These are phyloP conservation scores for Torrubiella hemipterigena DNA, from an alignment of 2,329 filamentous ascomycete species.

Conservation along the genomic window DNA sequence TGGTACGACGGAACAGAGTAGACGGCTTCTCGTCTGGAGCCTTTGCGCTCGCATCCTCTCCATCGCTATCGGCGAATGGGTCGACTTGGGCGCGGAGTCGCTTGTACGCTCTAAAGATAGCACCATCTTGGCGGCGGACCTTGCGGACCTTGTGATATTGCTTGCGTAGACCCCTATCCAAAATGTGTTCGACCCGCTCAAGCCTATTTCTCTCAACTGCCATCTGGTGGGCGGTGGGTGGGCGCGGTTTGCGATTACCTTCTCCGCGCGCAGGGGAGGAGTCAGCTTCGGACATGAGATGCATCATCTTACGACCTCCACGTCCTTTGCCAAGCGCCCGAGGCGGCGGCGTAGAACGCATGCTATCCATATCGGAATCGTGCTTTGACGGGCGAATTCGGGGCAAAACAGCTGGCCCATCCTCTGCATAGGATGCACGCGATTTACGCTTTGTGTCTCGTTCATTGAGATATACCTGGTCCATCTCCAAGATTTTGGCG, in stretches of 20 bases:
- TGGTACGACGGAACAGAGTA: slow-evolving; percentile 38
- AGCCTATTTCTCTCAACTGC: slow-evolving; percentile 70
- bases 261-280: slow-evolving; percentile 46
- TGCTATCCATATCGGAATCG: slow-evolving; percentile 34
- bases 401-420: slow-evolving; percentile 47
- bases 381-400: slow-evolving; percentile 52
- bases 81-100: slow-evolving; percentile 46
- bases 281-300: slow-evolving; percentile 47
- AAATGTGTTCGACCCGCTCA: slow-evolving; percentile 69
- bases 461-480: slow-evolving; percentile 56
- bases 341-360: slow-evolving; percentile 29
- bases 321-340: slow-evolving; percentile 15
- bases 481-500: slow-evolving; percentile 62
- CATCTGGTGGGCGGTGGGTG: slow-evolving; percentile 70
- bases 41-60: slow-evolving; percentile 32
- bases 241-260: slow-evolving; percentile 54
- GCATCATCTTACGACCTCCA: slow-evolving; percentile 34
- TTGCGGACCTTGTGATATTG: slow-evolving; percentile 54
- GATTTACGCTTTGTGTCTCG: slow-evolving; percentile 44
- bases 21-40: slow-evolving; percentile 19
- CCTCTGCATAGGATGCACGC: slow-evolving; percentile 29
- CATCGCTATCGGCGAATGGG: slow-evolving; percentile 51
- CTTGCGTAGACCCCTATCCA: slow-evolving; percentile 60
- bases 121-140: slow-evolving; percentile 49
- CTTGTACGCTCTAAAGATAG: slow-evolving; percentile 53